Base-by-base conservation (phyloP, 1,284 basidiomycete species). In the Trametes polyzona region DNA sequence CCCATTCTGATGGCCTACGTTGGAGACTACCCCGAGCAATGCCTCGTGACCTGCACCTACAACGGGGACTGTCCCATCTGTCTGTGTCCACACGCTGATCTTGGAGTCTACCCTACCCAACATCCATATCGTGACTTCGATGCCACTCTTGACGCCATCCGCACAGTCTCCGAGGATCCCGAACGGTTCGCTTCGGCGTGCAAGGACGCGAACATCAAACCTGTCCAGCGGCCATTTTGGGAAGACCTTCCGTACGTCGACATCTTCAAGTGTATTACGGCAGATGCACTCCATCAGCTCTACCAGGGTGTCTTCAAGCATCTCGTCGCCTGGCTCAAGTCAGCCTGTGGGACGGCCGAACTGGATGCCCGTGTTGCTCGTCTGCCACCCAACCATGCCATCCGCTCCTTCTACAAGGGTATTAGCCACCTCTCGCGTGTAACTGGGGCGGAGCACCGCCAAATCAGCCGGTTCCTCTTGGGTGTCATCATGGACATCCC, bases 211-310 rank as follows among this genome's bases (percentile, higher is more conserved):
- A 30, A 14, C 9, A 36, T 63, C 14, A 30, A 48, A 2, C 26
- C 61, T 2, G 55, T 69, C 2, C 50, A 39, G 33, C 16, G 55
- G 4, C 70, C 69, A 21, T 74, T 73, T 59, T 74, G 72, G 72
- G 50, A 33, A 0, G 58, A 66, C 19, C 58, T 73, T 2, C 70
- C 68, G 1, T 61, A 66, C 32, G 27, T 39, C 36, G 55, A 73
- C 44, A 70, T 73, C 30, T 69, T 66, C 56, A 12, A 17, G 1
- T 61, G 49, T 26, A 56, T 73, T 41, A 69, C 69, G 0, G 67
- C 71, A 2, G 70, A 74, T 53, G 47, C 71, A 36, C 57, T 72
- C n/a, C 72, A 74, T 52, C 69, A 73, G 51, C 53, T 72, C 0
- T 64, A 72, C 59, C 67, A 73, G 47, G 69, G 72, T 3, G 62